Evolutionary conservation across 2,329 filamentous ascomycete genomes (phyloP), one percentile per base, ranked within the genome.

Genomic region (Xylaria digitata): DNA sequence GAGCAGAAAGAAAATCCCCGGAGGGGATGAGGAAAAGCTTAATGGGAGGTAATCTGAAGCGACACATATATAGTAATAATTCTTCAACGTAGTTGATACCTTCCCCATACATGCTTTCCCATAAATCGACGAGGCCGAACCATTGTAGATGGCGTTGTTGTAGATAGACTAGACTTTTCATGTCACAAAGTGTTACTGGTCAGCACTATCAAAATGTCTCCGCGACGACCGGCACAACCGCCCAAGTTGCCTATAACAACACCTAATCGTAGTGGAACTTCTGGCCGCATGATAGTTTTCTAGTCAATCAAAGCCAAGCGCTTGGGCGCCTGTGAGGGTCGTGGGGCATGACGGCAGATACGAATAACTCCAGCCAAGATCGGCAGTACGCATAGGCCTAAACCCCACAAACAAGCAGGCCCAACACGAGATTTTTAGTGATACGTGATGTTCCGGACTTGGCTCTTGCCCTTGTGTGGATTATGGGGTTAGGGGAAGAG

Each of bases 41-140:
- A 66, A 65, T 67, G 49, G 55, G 62, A 55, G 48, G 53, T 40
- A 49, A 58, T n/a, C 6, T 42, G 40, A 55, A 54, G 34, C 60
- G 45, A 26, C 21, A 65, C 6, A 66, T 64, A 68, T 64, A 66
- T 70, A 70, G 62, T 68, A 70, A 68, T 68, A 66, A 61, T 63
- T 26, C 7, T 58, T 63, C 13, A 48, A 61, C 53, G 26, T 46
- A 49, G 23, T 17, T 45, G n/a, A n/a, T 6, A 26, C 7, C 26
- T 59, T 43, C 13, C 30, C 26, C 17, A 26, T 52, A 42, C 11
- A 11, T 42, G 40, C 57, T 54, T 57, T 30, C 4, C 34, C 7
- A 32, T 54, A 21, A 21, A 11, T 48, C 40, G 21, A 40, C n/a
- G 5, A n/a, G 45, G 46, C 30, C 23, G 23, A 55, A 23, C 11